Evolutionary conservation across 2,329 filamentous ascomycete genomes (phyloP).

Genomic region (Colletotrichum filicis): DNA sequence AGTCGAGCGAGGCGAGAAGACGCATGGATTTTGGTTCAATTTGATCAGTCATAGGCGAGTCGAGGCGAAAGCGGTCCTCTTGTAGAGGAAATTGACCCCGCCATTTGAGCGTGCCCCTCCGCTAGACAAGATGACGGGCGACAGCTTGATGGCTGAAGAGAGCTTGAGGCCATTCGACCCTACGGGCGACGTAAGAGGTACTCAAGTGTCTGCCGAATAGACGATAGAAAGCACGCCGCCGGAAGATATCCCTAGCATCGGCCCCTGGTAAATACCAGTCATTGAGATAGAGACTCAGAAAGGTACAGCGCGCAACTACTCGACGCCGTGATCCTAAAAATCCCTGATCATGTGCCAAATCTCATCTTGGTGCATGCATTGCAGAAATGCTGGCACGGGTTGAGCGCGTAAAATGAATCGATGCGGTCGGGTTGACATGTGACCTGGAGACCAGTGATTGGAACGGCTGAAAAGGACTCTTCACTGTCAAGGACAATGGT

Average conservation of each 20-base stretch:
- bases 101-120: not conserved
- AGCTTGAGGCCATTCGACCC: not conserved
- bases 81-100: not conserved
- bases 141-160: not conserved
- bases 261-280: not conserved
- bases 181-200: not conserved
- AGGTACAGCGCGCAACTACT: not conserved
- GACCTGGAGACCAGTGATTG: not conserved
- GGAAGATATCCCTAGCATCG: not conserved
- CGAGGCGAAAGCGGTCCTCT: not conserved
- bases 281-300: not conserved
- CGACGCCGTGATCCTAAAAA: not conserved
- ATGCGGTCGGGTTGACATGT: not conserved
- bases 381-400: not conserved
- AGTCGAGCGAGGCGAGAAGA: not conserved
- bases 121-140: too few species aligned
- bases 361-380: too few species aligned
- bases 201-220: not conserved
- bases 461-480: constrained; percentile 1
- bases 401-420: not conserved
- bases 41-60: not conserved
- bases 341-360: too few species aligned
- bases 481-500: not conserved
- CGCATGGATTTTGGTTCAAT: too few species aligned
- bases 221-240: not conserved